Evolutionary conservation across 1,139 yeast genomes (phyloP).

Genomic region (Taphrina wiesneri): DNA sequence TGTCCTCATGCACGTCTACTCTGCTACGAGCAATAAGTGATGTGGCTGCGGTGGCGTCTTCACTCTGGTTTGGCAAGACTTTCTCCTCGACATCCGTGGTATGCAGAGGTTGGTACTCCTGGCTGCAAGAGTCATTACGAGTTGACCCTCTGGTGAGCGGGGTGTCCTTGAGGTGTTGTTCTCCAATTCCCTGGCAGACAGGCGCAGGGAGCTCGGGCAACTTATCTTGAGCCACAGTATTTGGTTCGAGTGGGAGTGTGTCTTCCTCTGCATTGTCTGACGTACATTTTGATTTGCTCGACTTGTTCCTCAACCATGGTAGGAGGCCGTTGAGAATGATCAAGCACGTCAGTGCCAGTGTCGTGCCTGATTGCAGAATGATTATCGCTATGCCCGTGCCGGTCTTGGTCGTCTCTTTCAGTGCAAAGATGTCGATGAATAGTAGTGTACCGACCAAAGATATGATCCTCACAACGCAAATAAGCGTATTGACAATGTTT

Average conservation of each 20-base stretch:
- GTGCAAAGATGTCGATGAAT: constrained; percentile 44
- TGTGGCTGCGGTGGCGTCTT: background rate
- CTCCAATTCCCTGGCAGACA: background rate
- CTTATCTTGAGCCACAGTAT: background rate
- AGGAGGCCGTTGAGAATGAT: constrained; percentile 41
- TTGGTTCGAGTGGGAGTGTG: background rate
- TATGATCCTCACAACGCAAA: constrained; percentile 43
- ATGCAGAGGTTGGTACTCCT: background rate
- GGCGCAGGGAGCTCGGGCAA: background rate
- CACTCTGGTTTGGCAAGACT: background rate
- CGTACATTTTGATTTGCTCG: background rate
- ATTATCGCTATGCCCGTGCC: constrained; percentile 45
- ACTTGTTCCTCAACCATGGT: background rate
- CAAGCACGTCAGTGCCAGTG: constrained; percentile 42
- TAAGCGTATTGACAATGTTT: constrained; percentile 44
- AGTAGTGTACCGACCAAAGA: constrained; percentile 43
- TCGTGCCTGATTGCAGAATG: constrained; percentile 43
- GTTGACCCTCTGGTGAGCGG: background rate
- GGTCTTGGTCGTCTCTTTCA: constrained; percentile 42
- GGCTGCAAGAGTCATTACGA: background rate
- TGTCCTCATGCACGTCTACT: background rate
- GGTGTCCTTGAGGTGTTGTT: background rate
- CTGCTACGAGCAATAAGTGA: background rate
- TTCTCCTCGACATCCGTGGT: background rate
- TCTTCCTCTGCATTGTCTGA: background rate